These are phyloP conservation scores for Eucalyptus cloeziana DNA, from an alignment of 345 rosid genomes.

Conservation along the genomic window DNA sequence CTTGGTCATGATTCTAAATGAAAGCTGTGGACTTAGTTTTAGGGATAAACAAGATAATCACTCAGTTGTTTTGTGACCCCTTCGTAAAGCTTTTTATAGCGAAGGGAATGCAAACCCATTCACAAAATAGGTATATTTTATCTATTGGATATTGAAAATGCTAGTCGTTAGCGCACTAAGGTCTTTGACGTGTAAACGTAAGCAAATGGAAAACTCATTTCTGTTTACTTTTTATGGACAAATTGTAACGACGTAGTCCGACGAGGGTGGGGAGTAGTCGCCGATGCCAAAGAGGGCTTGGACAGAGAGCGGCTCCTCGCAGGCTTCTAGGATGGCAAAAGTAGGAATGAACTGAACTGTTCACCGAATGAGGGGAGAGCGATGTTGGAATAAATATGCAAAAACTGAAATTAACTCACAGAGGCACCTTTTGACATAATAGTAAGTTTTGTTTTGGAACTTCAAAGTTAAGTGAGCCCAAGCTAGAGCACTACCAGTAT, in stretches of 20 bases:
- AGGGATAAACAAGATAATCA: neutral
- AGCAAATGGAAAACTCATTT: neutral
- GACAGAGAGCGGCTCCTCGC: too few relatives aligned
- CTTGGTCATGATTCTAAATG: neutral
- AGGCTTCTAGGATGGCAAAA: too few relatives aligned
- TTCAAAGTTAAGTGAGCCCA: too few relatives aligned
- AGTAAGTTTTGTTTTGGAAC: too few relatives aligned
- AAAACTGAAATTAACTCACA: too few relatives aligned
- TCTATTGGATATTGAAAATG: neutral
- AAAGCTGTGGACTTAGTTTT: neutral
- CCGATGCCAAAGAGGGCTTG: too few relatives aligned
- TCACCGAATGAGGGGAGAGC: too few relatives aligned
- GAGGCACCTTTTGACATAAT: too few relatives aligned
- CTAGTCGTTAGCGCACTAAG: neutral
- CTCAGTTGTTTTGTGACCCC: neutral
- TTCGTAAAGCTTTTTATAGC: neutral
- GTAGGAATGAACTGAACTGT: too few relatives aligned
- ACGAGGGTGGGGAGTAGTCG: too few relatives aligned
- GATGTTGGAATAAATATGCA: too few relatives aligned
- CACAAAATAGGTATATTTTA: neutral
- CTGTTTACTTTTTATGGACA: neutral
- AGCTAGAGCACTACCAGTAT: too few relatives aligned
- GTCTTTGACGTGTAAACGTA: neutral
- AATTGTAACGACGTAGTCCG: accelerated
- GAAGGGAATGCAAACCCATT: neutral